Evolutionary conservation across 176 grass and related monocot species (phyloP).

Genomic region (Oryza longistaminata): DNA sequence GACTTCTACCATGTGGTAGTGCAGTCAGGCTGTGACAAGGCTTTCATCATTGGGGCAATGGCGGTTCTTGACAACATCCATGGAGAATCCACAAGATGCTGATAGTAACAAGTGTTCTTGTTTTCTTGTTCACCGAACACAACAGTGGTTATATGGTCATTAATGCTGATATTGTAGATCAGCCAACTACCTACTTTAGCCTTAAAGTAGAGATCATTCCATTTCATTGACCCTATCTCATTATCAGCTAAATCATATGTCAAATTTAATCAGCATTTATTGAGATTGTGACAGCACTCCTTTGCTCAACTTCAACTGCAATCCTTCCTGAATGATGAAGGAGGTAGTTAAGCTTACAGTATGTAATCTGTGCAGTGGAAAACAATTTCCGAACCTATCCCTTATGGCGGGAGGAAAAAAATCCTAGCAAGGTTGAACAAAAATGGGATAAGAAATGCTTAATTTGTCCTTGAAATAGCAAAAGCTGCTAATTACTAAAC

Average conservation of each 20-base stretch:
- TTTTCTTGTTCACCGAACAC: conserved; percentile 1
- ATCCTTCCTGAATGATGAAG: not conserved
- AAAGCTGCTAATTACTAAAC: conserved; percentile 10
- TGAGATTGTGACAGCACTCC: conserved; percentile 13
- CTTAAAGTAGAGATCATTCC: conserved; percentile 13
- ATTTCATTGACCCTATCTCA: conserved; percentile 8
- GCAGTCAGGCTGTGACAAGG: conserved; percentile 77
- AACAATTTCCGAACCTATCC: not conserved
- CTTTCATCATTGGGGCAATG: conserved; percentile 78
- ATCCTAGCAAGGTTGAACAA: not conserved
- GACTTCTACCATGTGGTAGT: conserved; percentile 82
- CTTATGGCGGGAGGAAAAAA: not conserved
- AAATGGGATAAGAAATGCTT: no score
- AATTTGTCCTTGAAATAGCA: not conserved
- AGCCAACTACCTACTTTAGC: conserved; percentile 9
- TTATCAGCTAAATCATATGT: conserved; percentile 32
- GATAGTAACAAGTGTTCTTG: conserved; percentile 7
- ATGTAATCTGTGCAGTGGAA: not conserved
- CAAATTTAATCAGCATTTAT: conserved; percentile 24
- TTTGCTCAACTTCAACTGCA: not conserved
- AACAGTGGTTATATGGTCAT: conserved; percentile 20
- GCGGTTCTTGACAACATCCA: conserved; percentile 90
- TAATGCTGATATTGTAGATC: not conserved
- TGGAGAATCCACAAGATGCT: conserved; percentile 92
- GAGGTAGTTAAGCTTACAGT: not conserved